Base-by-base conservation (phyloP, 441 rosid species). In the Erodium moschatum region DNA sequence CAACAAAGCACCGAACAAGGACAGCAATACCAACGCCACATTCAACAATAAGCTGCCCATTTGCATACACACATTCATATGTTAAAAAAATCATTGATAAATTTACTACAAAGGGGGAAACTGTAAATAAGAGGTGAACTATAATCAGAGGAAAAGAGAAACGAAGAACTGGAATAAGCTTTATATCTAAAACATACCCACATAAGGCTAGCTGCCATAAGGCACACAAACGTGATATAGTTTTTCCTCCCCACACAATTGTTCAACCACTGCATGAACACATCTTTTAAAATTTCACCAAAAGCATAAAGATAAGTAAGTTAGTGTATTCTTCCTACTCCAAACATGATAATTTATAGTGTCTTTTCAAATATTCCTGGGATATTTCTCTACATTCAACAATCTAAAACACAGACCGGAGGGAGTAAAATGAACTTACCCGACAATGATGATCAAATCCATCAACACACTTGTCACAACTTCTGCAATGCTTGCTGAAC, bases 371-470 rank as follows among this genome's bases (percentile, higher is more conserved):
- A 4, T 48, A 48, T 13, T 48, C 54, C 54, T 48, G n/a, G 54
- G 54, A 48, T 48, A 48, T 11, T 48, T 48, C 1, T 48, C 3
- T 10, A 4, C 16, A 48, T 12, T 48, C 54, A 12, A 48, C 5
- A 48, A 48, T 12, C 54, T 48, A 11, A 48, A n/a, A 48, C 54
- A 48, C 27, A 2, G 15, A 48, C 54, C 54, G 12, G 15, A 38
- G 44, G 9, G 44, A 6, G 4, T 3, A 13, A 48, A 11, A 48
- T 11, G 31, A 67, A 70, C 93, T 81, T 77, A 93, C 97, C 75
- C 95, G 88, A 71, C 98, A 93, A 80, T 93, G 97, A 76, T 93
- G 98, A 81, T 93, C 98, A 83, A 93, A 91, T 77, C 95, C 96
- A 80, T 91, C 97, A 50, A 93, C 90, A 67, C 98, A 93, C 73